Percentiles rank a stretch among this genome's conserved stretches.
phyloP scores from a whole-genome alignment of 2,329 filamentous ascomycete genomes.

The Colletotrichum sp. region DNA sequence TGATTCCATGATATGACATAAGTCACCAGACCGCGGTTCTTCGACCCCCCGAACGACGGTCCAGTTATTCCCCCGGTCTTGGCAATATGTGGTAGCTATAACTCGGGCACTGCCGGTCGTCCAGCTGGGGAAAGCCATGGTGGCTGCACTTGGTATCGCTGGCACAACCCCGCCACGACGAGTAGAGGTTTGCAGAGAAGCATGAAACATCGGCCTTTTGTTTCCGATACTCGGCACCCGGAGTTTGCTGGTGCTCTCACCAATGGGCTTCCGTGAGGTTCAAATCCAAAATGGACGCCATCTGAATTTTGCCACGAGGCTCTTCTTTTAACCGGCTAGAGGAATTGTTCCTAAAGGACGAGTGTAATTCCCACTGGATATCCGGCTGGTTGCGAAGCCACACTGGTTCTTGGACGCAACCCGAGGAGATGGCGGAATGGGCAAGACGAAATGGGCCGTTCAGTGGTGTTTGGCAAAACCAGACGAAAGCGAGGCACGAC shows the following conservation, averaged over 20 bases:
- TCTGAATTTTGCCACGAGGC: conserved; percentile 6
- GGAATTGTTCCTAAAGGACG: background rate
- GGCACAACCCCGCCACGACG: background rate
- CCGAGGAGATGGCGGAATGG: background rate
- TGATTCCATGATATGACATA: background rate
- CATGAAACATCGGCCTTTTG: conserved; percentile 14
- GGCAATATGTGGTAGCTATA: background rate
- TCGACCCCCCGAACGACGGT: background rate
- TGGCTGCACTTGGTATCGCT: background rate
- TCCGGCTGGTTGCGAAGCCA: background rate
- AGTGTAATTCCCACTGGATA: background rate
- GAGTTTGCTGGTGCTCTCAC: background rate
- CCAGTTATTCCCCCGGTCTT: background rate
- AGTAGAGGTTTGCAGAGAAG: background rate
- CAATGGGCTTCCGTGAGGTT: background rate
- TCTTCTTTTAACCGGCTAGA: background rate
- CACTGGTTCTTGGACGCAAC: background rate
- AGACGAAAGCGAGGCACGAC: background rate
- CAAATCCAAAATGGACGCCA: conserved; percentile 1
- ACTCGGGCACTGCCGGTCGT: background rate
- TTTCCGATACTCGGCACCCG: conserved; percentile 19
- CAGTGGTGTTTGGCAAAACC: background rate
- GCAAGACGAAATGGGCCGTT: background rate
- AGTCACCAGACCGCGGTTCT: background rate
- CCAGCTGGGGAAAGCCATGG: background rate